These are phyloP conservation scores for Heterobasidion parviporum DNA, from an alignment of 1,284 basidiomycete genomes.

Conservation along the genomic window DNA sequence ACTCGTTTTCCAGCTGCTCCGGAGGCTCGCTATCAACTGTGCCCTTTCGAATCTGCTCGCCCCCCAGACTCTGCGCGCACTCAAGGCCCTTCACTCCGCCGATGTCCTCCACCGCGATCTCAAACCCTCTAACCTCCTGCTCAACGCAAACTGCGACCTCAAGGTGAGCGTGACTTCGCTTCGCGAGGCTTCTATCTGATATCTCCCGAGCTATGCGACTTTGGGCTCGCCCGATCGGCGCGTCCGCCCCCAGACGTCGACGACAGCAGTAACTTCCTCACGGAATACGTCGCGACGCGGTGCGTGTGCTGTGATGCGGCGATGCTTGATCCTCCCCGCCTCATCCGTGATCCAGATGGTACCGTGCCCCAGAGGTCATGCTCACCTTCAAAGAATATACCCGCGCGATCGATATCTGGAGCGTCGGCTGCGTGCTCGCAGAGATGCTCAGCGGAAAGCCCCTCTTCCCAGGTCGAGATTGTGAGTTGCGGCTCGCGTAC, in stretches of 20 bases:
- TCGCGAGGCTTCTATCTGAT: conserved; percentile 10
- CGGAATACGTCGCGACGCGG: conserved; percentile 89
- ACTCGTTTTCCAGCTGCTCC: not conserved
- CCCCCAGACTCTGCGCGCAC: conserved; percentile 70
- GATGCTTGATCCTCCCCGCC: not conserved
- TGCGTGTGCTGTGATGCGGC: conserved; percentile 18
- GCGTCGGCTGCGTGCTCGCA: conserved; percentile 87
- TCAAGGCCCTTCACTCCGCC: conserved; percentile 90
- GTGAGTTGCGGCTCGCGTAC: conserved; percentile 25
- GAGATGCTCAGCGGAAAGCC: conserved; percentile 92
- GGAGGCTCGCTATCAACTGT: not conserved
- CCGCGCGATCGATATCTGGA: conserved; percentile 90
- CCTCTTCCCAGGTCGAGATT: conserved; percentile 84
- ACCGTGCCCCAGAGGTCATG: conserved; percentile 93
- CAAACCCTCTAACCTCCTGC: conserved; percentile 86
- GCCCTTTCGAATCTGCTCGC: not conserved
- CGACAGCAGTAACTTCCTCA: conserved; percentile 87
- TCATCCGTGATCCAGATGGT: conserved; percentile 59
- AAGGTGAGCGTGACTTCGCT: conserved; percentile 42
- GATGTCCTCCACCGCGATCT: conserved; percentile 86
- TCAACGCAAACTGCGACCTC: conserved; percentile 94
- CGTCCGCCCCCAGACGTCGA: conserved; percentile 75
- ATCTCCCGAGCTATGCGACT: conserved; percentile 71
- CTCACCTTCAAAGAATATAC: conserved; percentile 93
- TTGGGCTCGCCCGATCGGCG: conserved; percentile 83